These are phyloP conservation scores for Lumnitzera littorea DNA, from an alignment of 345 rosid species.

Conservation along the genomic window DNA sequence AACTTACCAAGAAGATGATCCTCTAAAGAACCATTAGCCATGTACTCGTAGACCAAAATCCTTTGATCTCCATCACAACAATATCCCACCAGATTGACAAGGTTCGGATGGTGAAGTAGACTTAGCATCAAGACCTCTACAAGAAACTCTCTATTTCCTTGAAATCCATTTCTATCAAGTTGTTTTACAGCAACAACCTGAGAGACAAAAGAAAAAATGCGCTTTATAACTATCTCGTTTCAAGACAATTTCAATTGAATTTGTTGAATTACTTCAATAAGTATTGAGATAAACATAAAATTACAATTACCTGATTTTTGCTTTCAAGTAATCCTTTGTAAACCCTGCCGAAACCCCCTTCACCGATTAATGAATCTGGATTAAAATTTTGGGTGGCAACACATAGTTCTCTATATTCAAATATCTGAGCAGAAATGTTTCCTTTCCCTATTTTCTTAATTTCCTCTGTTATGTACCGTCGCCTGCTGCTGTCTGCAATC, in stretches of 20 bases:
- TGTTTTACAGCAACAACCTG: conserved; percentile 27
- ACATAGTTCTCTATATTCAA: conserved; percentile 55
- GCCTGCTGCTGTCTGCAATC: conserved; percentile 59
- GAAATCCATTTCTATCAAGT: conserved; percentile 23
- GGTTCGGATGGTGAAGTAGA: conserved; percentile 18
- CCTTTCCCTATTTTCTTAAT: conserved; percentile 58
- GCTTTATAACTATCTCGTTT: neutral
- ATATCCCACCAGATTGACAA: conserved; percentile 23
- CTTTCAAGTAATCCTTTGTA: conserved; percentile 55
- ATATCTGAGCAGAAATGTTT: conserved; percentile 49
- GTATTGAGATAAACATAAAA: neutral
- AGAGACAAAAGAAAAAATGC: neutral
- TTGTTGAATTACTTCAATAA: neutral
- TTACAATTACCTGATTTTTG: conserved; percentile 32
- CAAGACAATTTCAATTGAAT: neutral
- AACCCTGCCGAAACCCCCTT: conserved; percentile 97
- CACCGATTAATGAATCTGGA: conserved; percentile 63
- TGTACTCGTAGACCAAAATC: conserved; percentile 18
- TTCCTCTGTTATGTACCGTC: conserved; percentile 62
- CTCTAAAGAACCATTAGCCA: conserved; percentile 20
- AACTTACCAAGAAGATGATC: conserved; percentile 23
- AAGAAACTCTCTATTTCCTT: conserved; percentile 24
- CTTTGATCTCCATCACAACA: conserved; percentile 23
- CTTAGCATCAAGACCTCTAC: conserved; percentile 24
- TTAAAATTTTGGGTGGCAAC: conserved; percentile 63